Base-by-base conservation (phyloP, 164 flowering plant genomes). In the Liriodendron chinense region DNA sequence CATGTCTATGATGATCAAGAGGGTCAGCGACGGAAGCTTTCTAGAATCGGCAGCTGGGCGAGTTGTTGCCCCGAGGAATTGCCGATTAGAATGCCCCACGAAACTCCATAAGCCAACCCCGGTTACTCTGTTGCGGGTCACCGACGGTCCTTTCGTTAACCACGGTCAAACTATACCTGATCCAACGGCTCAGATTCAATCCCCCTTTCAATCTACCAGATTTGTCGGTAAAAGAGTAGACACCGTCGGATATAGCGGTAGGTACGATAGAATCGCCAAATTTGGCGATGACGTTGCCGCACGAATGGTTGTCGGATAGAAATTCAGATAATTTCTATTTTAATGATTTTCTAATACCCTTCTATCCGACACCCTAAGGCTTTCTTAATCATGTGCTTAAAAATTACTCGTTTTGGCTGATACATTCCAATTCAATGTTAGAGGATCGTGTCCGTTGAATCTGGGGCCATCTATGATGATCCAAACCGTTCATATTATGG, bases 211-310 rank as follows among this genome's bases (percentile, higher is more conserved):
- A 34, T 18, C 22, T 67, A 13, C 21, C 9, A 47, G 56, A 69
- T 69, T 47, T 69, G 71, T 69, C 71, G 71, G 71, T 9, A 69
- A 69, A 69, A 69, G 56, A n/a, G 12, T 7, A 10, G 71, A 69
- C 71, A 69, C 71, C 71, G 56, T 69, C 71, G 47, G 56, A 69
- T 69, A 28, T 69, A 47, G 71, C 71, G 22, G 56, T 69, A 2
- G 56, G 71, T 69, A 69, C 71, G 28, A 47, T 48, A 47, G 71
- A 7, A 69, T 69, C 71, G n/a, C 14, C 56, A 20, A 21, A 18
- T 47, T 69, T 67, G 2, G 25, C 16, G 49, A 47, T 22, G 25
- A 10, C 57, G 20, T 69, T 48, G 20, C 71, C 71, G 22, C 71
- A 69, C 71, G 71, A 9, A 48, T 21, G 21, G 16, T 13, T 69